These are phyloP conservation scores for Cordyceps javanica DNA, from an alignment of 2,329 filamentous ascomycete species.

Conservation along the genomic window DNA sequence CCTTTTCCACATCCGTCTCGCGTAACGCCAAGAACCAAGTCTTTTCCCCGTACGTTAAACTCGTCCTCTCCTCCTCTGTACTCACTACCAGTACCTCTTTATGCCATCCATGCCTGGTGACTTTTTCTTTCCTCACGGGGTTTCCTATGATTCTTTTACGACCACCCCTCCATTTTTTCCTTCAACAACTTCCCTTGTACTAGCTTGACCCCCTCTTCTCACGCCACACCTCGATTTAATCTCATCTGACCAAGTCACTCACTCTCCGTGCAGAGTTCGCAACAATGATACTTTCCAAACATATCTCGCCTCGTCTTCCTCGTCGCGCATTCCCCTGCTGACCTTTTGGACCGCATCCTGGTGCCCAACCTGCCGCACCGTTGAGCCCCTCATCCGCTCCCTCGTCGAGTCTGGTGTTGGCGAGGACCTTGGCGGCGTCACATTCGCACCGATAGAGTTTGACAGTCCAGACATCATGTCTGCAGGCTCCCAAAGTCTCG, in stretches of 20 bases:
- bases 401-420: slow-evolving; percentile 47
- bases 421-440: slow-evolving; percentile 50
- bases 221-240: background rate
- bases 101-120: background rate
- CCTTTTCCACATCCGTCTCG: slow-evolving; percentile 21
- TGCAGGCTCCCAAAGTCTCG: slow-evolving; percentile 29
- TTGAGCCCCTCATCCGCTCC: slow-evolving; percentile 42
- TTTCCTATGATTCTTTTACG: background rate
- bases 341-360: slow-evolving; percentile 56
- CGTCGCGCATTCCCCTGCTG: slow-evolving; percentile 48
- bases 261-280: slow-evolving; percentile 39
- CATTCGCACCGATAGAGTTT: slow-evolving; percentile 48
- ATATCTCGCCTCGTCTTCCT: slow-evolving; percentile 49
- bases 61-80: no score
- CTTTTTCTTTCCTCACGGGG: background rate
- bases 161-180: no score
- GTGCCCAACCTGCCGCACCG: slow-evolving; percentile 47
- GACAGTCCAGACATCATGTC: slow-evolving; percentile 53
- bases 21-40: slow-evolving; percentile 23
- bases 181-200: background rate
- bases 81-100: no score
- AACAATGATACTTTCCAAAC: slow-evolving; percentile 47
- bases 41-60: slow-evolving; percentile 26
- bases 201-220: background rate
- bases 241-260: background rate